A percentile compares a stretch with the other conserved stretches of the same genome.
These are phyloP conservation scores for Ramaria rubella DNA, from an alignment of 768 basidiomycete genomes.

Conservation along the genomic window DNA sequence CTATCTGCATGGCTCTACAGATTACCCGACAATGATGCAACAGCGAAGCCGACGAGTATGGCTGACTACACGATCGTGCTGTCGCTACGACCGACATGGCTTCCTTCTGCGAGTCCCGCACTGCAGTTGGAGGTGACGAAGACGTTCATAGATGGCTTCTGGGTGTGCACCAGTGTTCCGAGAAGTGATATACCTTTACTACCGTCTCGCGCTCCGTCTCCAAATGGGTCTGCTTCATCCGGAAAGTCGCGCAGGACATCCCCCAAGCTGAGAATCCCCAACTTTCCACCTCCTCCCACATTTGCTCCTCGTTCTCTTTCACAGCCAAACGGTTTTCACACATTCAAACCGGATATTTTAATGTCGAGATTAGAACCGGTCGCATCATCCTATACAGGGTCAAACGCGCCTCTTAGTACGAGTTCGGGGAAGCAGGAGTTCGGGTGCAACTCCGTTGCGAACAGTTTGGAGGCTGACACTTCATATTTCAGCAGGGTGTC, in stretches of 20 bases:
- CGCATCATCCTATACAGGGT: neutral
- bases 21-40: neutral
- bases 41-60: neutral
- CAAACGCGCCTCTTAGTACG: neutral
- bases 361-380: neutral
- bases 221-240: neutral
- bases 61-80: constrained; percentile 5
- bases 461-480: neutral
- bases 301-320: no score
- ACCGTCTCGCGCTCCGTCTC: neutral
- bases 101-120: neutral
- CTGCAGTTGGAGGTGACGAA: constrained; percentile 13
- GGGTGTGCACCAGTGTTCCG: constrained; percentile 17
- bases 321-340: neutral
- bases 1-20: constrained; percentile 10
- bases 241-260: neutral
- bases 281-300: constrained; percentile 11
- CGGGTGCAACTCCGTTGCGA: no score
- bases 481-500: neutral
- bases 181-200: constrained; percentile 9
- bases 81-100: constrained; percentile 15
- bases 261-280: constrained; percentile 7
- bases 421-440: no score
- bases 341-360: neutral
- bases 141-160: constrained; percentile 14